Base-by-base conservation (phyloP, 2,329 filamentous ascomycete species). In the Pseudogymnoascus sp. region DNA sequence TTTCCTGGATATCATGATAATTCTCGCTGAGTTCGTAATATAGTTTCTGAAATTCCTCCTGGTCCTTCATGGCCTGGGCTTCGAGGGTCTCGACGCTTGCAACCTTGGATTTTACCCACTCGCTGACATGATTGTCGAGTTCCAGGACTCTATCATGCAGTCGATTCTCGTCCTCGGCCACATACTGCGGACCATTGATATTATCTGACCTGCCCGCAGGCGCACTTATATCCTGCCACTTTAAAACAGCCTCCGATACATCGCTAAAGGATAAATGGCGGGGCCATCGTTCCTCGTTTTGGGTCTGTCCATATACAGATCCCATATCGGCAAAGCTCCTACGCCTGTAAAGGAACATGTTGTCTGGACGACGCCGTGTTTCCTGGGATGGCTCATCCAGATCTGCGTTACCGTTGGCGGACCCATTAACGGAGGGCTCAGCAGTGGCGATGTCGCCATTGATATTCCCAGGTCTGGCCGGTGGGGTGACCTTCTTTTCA, bases 231-330 rank as follows among this genome's bases (percentile, higher is more conserved):
- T 83, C 80, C 4, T 82, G 77, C 88, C 89, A 92, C 14, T 76
- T 79, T 1, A 92, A 76, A 6, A 93, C 76, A n/a, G 86, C 88
- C 65, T 91, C 87, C 74, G 90, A 88, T 1, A 87, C 89, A 50
- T 87, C 81, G 64, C 87, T 86, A 72, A 93, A 93, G 3, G 89
- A 92, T 66, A 93, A 80, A 47, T 88, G 83, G 1, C 89, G 85
- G 1, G 88, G 84, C 83, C 87, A 90, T 64, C 83, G 83, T 29
- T 80, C 79, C 65, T 89, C 86, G 65, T 84, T 81, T 1, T 78
- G 74, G 6, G 65, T 66, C 1, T 64, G 75, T 61, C 68, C 50
- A 33, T 33, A 33, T 33, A 33, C 16, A 35, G 50, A 56, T 19
- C 10, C 50, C 50, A 56, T 16, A 21, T 21, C 7, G 29, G 50